Base-by-base conservation (phyloP, 2,329 filamentous ascomycete species). In the Cladosporium velox region DNA sequence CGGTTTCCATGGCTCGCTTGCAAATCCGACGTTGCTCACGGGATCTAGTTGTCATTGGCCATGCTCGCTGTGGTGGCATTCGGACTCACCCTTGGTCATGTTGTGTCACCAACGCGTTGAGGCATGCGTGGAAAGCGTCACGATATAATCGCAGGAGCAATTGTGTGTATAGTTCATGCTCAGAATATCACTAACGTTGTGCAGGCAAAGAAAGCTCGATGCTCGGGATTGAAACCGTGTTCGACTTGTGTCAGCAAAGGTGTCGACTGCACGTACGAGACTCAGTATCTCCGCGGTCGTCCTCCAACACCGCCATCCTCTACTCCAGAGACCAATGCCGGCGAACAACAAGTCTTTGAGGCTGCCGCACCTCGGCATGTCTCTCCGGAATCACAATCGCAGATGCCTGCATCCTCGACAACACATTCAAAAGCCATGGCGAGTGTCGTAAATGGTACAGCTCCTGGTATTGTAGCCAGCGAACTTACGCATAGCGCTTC, bases 221-320 rank as follows among this genome's bases (percentile, higher is more conserved):
- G 78, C 67, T 74, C 71, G n/a, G 78, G 78, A 2, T 74, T 68
- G 18, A 72, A 75, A n/a, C 78, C 78, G 2, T 79, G 78, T 65
- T 69, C 70, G 2, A 67, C 74, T 1, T 79, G 77, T 67, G 66
- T 64, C 28, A 67, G 68, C 38, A 70, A 72, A 14, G 72, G 70
- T 21, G 62, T 69, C 7, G 65, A 65, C 18, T 84, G 82, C 72
- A 79, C 81, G 26, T 84, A 81, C 67, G 81, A 80, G 24, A 81
- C 80, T 34, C 77, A 78, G 0, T 84, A 84, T 68, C 79, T 77
- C 38, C 75, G 82, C 74, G 79, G 55, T 65, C 80, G 57, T 80
- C 81, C 21, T 76, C 79, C 49, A 74, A 82, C 44, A 70, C 77
- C 64, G 72, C 78, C 21, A 74, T 77, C 65, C 72, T 77, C 58